Evolutionary conservation across 225 moss, liverwort and hornwort genomes (phyloP).

Genomic region (Takakia lepidozioides): DNA sequence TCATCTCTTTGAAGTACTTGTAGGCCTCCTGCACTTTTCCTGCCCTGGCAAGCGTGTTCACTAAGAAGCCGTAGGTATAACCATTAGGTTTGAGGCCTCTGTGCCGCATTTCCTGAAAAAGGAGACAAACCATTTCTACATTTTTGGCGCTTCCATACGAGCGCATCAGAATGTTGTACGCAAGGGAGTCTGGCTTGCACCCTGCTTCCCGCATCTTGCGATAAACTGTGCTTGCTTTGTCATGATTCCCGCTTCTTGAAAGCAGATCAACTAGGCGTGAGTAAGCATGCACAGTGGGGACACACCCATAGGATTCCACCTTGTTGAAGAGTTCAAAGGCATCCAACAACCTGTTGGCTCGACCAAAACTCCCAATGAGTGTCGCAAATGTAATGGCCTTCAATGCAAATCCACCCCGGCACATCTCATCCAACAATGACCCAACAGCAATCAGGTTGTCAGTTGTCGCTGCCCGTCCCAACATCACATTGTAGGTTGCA

Average conservation of each 20-base stretch:
- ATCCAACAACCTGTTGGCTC: conserved; percentile 18
- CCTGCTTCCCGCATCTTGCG: conserved; percentile 18
- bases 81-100: conserved; percentile 5
- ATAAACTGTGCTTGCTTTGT: conserved; percentile 20
- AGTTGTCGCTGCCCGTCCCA: conserved; percentile 24
- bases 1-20: conserved; percentile 17
- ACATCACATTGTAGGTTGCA: conserved; percentile 45
- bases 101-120: conserved; percentile 4
- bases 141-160: conserved; percentile 2
- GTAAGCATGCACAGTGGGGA: conserved; percentile 28
- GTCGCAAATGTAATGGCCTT: conserved; percentile 34
- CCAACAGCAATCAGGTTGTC: conserved; percentile 9
- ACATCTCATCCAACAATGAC: conserved; percentile 28
- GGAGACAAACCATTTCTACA: conserved; percentile 1
- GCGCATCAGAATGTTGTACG: conserved; percentile 36
- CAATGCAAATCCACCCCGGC: conserved; percentile 17
- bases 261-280: conserved; percentile 43
- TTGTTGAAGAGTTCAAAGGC: conserved; percentile 24
- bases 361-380: conserved; percentile 25
- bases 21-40: conserved; percentile 26
- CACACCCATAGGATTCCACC: conserved; percentile 13
- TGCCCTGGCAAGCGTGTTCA: conserved; percentile 24
- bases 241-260: conserved; percentile 25
- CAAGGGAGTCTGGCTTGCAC: conserved; percentile 23
- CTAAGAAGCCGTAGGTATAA: conserved; percentile 9